Base-by-base conservation (phyloP, 2,329 filamentous ascomycete species). In the Penicillium sp. region DNA sequence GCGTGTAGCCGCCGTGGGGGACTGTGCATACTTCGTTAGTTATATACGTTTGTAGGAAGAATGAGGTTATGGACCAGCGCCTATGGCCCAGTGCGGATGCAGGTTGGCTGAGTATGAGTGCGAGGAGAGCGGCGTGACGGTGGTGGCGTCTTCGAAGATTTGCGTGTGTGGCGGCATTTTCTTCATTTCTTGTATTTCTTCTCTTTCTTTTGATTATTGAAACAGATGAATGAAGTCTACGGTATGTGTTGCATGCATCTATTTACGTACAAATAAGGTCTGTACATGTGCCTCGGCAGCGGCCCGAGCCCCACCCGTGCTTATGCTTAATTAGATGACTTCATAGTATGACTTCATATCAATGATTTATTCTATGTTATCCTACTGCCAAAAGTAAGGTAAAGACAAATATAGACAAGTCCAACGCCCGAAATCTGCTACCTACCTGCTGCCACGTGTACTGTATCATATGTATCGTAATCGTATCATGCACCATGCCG, bases 1-100 rank as follows among this genome's bases (percentile, higher is more conserved):
- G 85, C 16, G 88, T 82, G 64, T 86, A 88, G 57, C 87, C 87
- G 52, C 87, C 87, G 68, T 90, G 85, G 5, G 87, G 86, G 12
- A 90, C 87, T 86, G 50, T 64, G n/a, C 57, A 59, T 53, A 58
- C 56, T 58, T 28, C 45, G 54, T 49, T 2, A 47, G 14, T 20
- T 3, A 33, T 35, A 18, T 33, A 16, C 21, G 14, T 49, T 50
- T 38, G 5, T 16, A 11, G 1, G 5, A 28, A 47, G 21, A n/a
- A n/a, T 9, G 11, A 9, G 9, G 45, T 55, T 43, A 33, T 57
- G 57, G 77, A 83, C 84, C 85, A 61, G 78, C 81, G 56, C 86
- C 86, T 62, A 89, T 87, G 62, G 81, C 83, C 84, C 85, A 89
- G 63, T 83, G 81, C 38, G 79, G 73, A 40, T 74, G 71, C 33